Conservation (phyloP, 192 early-diverging fungal species). For the Coemansia sp. region DNA sequence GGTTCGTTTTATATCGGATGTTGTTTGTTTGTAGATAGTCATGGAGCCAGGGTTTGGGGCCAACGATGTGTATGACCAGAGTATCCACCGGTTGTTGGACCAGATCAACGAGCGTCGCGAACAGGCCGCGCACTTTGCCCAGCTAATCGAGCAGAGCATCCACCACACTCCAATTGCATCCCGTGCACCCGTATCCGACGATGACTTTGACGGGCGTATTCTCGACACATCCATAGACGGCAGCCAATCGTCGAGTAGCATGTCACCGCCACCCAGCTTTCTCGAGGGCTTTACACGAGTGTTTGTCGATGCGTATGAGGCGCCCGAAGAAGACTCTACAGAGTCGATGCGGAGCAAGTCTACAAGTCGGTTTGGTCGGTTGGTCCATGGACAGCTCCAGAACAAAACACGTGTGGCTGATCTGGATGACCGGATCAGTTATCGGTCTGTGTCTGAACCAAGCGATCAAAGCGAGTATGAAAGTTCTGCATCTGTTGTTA, state of each 20-base stretch:
- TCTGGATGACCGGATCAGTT: too few relatives aligned
- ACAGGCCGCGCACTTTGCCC: constrained; percentile 30
- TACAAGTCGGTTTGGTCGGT: neutral
- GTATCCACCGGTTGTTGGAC: constrained; percentile 21
- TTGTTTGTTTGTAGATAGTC: neutral
- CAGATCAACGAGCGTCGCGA: constrained; percentile 24
- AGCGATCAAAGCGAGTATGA: too few relatives aligned
- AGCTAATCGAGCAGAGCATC: constrained; percentile 34
- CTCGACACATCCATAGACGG: neutral
- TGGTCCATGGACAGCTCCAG: neutral
- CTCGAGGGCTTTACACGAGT: constrained; percentile 39
- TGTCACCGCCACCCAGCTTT: constrained; percentile 33
- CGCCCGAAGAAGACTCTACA: neutral
- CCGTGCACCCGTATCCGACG: neutral
- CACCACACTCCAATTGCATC: constrained; percentile 1
- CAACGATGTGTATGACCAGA: constrained; percentile 7
- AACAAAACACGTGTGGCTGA: too few relatives aligned
- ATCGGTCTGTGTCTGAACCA: too few relatives aligned
- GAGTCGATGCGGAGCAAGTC: neutral
- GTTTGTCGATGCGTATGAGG: constrained; percentile 37
- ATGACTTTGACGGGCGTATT: neutral
- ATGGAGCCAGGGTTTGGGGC: neutral
- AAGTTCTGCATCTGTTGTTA: too few relatives aligned
- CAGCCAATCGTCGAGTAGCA: neutral
- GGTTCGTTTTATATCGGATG: neutral